Percentiles rank a stretch among this genome's conserved stretches.
Evolutionary conservation across 2,329 filamentous ascomycete genomes (phyloP).

Genomic region (Verticillium albo-atrum): DNA sequence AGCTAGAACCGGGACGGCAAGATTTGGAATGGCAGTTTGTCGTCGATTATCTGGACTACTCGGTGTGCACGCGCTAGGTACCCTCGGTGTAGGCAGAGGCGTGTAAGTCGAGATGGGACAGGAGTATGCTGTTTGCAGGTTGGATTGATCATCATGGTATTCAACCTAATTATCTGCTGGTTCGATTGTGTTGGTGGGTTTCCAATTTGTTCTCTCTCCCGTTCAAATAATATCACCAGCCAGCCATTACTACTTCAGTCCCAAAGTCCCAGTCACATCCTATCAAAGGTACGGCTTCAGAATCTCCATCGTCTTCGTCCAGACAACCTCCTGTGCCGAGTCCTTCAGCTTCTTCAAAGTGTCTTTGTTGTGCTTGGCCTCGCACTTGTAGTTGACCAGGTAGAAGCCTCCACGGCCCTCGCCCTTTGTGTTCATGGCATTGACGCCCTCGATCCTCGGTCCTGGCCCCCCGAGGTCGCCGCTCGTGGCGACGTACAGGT

Average conservation of each 20-base stretch:
- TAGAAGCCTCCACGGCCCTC: conserved; percentile 3
- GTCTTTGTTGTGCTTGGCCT: not conserved
- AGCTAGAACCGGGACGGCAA: not conserved
- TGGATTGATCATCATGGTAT: too few species aligned
- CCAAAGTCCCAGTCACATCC: not conserved
- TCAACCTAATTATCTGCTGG: too few species aligned
- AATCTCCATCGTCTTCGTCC: conserved; percentile 11
- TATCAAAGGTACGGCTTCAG: conserved; percentile 7
- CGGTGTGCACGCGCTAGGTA: not conserved
- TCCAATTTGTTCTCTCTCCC: not conserved
- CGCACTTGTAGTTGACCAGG: conserved; percentile 7
- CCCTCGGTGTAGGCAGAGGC: not conserved
- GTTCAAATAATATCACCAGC: not conserved
- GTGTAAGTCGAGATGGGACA: not conserved
- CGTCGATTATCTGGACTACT: not conserved
- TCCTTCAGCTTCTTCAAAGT: conserved; percentile 2
- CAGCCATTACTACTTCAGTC: not conserved
- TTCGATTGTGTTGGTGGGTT: too few species aligned
- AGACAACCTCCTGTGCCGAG: conserved; percentile 6
- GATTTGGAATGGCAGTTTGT: not conserved
- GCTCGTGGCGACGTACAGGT: conserved; percentile 8
- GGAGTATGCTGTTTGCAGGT: too few species aligned
- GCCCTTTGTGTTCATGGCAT: conserved; percentile 1
- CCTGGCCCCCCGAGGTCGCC: conserved; percentile 4
- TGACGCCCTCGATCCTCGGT: not conserved